Percentiles rank a stretch among this genome's conserved stretches.
phyloP scores from a whole-genome alignment of 768 basidiomycete species.

The Tulasnella sp. region DNA sequence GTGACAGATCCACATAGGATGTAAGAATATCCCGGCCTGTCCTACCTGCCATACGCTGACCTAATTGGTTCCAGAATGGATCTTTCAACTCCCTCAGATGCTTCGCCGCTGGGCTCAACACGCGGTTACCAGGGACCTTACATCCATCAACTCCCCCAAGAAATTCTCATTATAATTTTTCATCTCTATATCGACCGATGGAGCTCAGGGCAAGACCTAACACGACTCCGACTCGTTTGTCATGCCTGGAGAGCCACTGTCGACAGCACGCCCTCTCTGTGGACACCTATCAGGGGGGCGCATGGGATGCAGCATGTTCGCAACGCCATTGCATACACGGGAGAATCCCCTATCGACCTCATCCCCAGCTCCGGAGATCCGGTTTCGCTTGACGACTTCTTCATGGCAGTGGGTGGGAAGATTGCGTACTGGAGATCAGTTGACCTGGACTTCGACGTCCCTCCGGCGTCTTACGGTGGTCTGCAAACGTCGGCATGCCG shows the following conservation, averaged over 20 bases:
- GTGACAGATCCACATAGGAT: no score
- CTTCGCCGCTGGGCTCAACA: no score
- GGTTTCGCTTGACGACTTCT: neutral
- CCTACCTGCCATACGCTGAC: neutral
- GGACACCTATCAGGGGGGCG: neutral
- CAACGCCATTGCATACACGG: neutral
- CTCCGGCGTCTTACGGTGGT: neutral
- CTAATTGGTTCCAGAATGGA: no score
- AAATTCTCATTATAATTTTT: neutral
- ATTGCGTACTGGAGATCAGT: neutral
- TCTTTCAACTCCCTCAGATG: no score
- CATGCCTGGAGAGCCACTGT: neutral
- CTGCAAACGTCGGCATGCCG: neutral
- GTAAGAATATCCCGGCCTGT: no score
- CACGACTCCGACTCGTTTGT: neutral
- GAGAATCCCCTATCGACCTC: neutral
- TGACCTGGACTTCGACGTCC: neutral
- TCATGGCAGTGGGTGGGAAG: neutral
- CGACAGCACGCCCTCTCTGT: neutral
- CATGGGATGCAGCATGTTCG: neutral
- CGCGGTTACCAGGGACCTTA: neutral
- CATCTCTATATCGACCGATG: neutral
- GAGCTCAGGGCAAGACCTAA: neutral
- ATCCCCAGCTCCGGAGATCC: neutral
- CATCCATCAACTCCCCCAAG: neutral